Conservation (phyloP, 345 rosid genomes). For the Bruguiera parviflora region DNA sequence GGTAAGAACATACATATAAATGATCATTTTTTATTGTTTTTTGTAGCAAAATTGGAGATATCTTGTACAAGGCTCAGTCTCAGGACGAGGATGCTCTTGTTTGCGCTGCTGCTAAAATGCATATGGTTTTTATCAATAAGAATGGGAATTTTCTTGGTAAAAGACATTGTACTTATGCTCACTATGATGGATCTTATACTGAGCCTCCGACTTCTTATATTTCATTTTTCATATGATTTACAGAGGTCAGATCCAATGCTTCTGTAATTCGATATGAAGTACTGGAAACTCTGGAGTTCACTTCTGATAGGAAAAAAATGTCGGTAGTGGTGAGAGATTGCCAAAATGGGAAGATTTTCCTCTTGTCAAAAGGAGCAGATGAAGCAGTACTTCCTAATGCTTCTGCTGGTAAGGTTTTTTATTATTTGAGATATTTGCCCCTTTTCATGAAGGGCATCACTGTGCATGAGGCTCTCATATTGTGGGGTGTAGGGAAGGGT, state of each 20-base stretch:
- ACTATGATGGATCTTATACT: constrained; percentile 11
- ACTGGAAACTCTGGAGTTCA: constrained; percentile 86
- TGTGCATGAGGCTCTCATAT: too few relatives aligned
- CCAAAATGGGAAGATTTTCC: constrained; percentile 66
- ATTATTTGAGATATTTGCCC: constrained; percentile 9
- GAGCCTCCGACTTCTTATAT: constrained; percentile 8
- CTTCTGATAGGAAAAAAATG: constrained; percentile 98
- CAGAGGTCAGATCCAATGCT: constrained; percentile 78
- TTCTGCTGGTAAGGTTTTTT: constrained; percentile 49
- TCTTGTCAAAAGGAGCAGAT: constrained; percentile 95
- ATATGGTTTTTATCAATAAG: constrained; percentile 67
- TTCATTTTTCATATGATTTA: constrained; percentile 22
- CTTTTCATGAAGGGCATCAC: neutral
- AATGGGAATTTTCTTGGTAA: constrained; percentile 76
- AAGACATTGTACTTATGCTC: constrained; percentile 22
- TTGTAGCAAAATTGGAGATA: constrained; percentile 75
- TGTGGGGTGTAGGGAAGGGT: too few relatives aligned
- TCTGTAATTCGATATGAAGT: constrained; percentile 60
- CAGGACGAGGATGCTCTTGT: constrained; percentile 99
- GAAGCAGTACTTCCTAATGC: constrained; percentile 89
- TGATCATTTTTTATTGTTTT: constrained; percentile 15
- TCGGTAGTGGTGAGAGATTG: constrained; percentile 83
- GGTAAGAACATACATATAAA: constrained; percentile 1
- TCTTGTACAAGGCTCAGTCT: constrained; percentile 88
- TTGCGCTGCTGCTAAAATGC: constrained; percentile 81